Conservation (phyloP, 1,139 yeast species). For the Debaryomyces psychrophilus region DNA sequence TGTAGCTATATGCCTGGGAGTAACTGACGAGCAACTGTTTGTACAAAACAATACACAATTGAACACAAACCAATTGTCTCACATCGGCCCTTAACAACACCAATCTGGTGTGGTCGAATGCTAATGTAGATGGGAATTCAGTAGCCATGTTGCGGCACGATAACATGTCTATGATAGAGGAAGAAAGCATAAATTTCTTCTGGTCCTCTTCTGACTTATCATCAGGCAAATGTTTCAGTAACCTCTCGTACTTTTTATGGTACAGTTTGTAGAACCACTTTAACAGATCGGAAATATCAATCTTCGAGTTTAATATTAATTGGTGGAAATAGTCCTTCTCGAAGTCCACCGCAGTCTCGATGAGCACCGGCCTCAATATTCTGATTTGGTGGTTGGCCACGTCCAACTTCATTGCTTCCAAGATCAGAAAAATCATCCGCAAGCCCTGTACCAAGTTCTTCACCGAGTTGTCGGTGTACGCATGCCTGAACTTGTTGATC, state of each 20-base stretch:
- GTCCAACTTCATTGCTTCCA: conserved; percentile 96
- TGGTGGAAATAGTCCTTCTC: conserved; percentile 86
- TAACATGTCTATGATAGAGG: conserved; percentile 60
- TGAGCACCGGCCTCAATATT: conserved; percentile 77
- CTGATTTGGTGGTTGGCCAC: conserved; percentile 95
- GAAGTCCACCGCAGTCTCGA: conserved; percentile 89
- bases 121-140: conserved; percentile 82
- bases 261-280: conserved; percentile 65
- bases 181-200: conserved; percentile 44
- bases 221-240: conserved; percentile 9
- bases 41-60: conserved; percentile 71
- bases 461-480: conserved; percentile 57
- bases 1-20: conserved; percentile 19
- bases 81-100: conserved; percentile 81
- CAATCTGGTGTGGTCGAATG: conserved; percentile 85
- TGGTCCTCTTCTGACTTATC: conserved; percentile 18
- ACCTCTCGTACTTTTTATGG: conserved; percentile 19
- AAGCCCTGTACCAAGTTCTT: conserved; percentile 72
- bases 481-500: conserved; percentile 67
- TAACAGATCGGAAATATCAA: conserved; percentile 66
- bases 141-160: conserved; percentile 81
- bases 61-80: conserved; percentile 79
- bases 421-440: conserved; percentile 75
- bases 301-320: conserved; percentile 65
- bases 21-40: conserved; percentile 58